A percentile compares a stretch with the other conserved stretches of the same genome.
These are phyloP conservation scores for Aspergillus brunneoviolaceus DNA, from an alignment of 2,329 filamentous ascomycete genomes.

Conservation along the genomic window DNA sequence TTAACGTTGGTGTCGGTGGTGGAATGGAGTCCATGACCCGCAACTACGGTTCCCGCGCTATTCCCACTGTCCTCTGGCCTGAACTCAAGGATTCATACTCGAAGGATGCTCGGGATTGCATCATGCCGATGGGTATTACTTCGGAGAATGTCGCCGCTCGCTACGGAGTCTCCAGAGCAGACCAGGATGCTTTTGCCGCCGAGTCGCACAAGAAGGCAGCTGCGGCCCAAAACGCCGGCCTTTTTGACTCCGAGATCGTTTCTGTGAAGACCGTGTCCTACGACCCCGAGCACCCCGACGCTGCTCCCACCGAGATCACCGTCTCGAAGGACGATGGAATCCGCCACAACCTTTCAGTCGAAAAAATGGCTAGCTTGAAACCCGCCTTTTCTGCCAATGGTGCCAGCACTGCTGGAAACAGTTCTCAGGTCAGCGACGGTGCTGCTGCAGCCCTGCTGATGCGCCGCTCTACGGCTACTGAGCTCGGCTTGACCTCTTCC, in stretches of 20 bases:
- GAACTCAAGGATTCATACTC: conserved; percentile 63
- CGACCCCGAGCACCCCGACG: conserved; percentile 62
- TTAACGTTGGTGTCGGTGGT: conserved; percentile 74
- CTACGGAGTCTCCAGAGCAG: conserved; percentile 69
- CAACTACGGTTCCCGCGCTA: conserved; percentile 83
- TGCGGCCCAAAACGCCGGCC: conserved; percentile 65
- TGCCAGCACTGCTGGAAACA: conserved; percentile 80
- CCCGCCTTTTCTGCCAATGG: conserved; percentile 78
- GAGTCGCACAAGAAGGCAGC: conserved; percentile 72
- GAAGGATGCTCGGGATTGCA: conserved; percentile 75
- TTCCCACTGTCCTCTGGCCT: conserved; percentile 78
- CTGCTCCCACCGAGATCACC: conserved; percentile 58
- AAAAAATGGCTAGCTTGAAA: conserved; percentile 76
- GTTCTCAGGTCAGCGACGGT: conserved; percentile 81
- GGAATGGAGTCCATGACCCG: conserved; percentile 97
- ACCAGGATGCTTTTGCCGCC: conserved; percentile 82
- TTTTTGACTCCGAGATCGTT: conserved; percentile 77
- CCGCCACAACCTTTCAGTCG: conserved; percentile 63
- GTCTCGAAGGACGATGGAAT: conserved; percentile 83
- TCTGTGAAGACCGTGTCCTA: conserved; percentile 71
- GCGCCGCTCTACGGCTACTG: conserved; percentile 74
- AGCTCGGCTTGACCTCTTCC: conserved; percentile 64
- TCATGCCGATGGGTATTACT: conserved; percentile 93
- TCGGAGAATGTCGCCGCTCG: conserved; percentile 81
- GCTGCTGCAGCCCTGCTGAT: conserved; percentile 82